phyloP scores from a whole-genome alignment of 148 eudicot species.

The Spergularia marina region DNA sequence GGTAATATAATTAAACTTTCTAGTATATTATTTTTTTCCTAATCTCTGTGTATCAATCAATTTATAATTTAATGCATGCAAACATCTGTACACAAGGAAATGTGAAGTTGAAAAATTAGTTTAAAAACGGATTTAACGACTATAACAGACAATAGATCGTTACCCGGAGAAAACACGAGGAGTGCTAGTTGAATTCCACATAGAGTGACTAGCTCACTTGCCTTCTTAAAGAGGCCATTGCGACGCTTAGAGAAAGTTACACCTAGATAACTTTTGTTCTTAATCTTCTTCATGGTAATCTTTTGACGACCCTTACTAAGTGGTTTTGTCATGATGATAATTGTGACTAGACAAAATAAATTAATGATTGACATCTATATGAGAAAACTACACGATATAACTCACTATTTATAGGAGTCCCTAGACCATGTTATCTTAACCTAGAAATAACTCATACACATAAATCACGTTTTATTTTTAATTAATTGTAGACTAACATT shows the following conservation, averaged over 20 bases:
- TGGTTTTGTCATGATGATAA: neutral
- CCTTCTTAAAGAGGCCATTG: slow-evolving; percentile 16
- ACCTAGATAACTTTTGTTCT: slow-evolving; percentile 7
- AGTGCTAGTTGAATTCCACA: slow-evolving; percentile 14
- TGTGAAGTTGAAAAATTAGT: too few species aligned
- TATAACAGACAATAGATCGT: too few species aligned
- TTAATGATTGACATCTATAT: neutral
- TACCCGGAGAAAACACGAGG: too few species aligned
- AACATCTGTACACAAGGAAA: too few species aligned
- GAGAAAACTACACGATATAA: neutral
- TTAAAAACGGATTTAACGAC: too few species aligned
- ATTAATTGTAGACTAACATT: neutral
- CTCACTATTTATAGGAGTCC: neutral
- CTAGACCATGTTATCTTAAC: neutral
- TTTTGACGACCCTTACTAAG: slow-evolving; percentile 9
- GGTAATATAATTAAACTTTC: too few species aligned
- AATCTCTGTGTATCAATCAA: too few species aligned
- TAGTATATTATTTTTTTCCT: too few species aligned
- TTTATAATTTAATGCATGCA: too few species aligned
- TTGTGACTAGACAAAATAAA: too few species aligned
- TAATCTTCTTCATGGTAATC: slow-evolving; percentile 13
- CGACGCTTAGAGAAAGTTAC: slow-evolving; percentile 22
- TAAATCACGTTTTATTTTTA: neutral
- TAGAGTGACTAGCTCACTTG: slow-evolving; percentile 11
- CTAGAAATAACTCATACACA: neutral